Base-by-base conservation (phyloP, 768 basidiomycete species). In the Pleurotus sapidus region DNA sequence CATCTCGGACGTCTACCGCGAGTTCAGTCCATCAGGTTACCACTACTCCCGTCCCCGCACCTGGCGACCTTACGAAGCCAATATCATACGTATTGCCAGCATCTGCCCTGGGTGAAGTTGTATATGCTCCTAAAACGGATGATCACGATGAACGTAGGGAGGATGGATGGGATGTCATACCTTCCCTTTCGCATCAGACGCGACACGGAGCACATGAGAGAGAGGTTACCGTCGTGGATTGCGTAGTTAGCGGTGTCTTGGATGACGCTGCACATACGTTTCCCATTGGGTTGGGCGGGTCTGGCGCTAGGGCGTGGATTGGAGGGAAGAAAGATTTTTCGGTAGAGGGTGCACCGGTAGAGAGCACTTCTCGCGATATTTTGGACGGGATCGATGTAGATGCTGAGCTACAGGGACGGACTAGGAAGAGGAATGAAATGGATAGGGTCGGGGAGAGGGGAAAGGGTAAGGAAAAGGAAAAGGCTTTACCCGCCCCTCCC, bases 181-280 rank as follows among this genome's bases (percentile, higher is more conserved):
- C 51, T n/a, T 34, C 30, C 11, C 2, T 34, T 34, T 34, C 30
- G 30, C 30, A 34, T 34, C 30, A 2, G 30, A 11, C 30, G 30
- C 30, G 30, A 34, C 3, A 8, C 3, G 30, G 30, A 34, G 9
- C 30, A 34, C 30, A 15, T 12, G 7, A 18, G 15, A 25, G 7
- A 12, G 23, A 23, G 37, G 37, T 24, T 18, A 54, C 51, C 7
- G 2, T 54, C 7, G 15, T 54, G 18, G 51, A 54, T 40, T 54
- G 51, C 18, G 38, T 54, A 17, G 38, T 54, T 54, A 39, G 51
- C 4, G 51, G 51, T 18, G 39, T 54, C 7, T 40, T 54, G 51
- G 51, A 54, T 54, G 51, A 54, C 7, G 51, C 37, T 42, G 51
- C 51, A 9, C 20, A 18, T 54, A 38, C 23, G n/a, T 15, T 40